A percentile compares a stretch with the other conserved stretches of the same genome.
These are phyloP conservation scores for Leccinum boreale DNA, from an alignment of 768 basidiomycete species.

Conservation along the genomic window DNA sequence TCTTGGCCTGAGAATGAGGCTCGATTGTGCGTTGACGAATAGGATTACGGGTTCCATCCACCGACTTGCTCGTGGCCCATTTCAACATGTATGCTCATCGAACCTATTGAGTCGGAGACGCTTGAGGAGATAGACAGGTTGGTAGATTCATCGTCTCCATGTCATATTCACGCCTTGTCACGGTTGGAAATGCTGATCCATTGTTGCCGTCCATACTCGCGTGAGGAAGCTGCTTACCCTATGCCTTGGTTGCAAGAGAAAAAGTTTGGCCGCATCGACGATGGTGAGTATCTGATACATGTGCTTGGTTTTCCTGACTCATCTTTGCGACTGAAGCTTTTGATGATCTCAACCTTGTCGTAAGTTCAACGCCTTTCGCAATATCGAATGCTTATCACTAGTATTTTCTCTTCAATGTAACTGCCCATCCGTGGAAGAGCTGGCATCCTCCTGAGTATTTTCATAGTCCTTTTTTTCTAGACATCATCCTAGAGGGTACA, in stretches of 20 bases:
- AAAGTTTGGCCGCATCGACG: constrained; percentile 99
- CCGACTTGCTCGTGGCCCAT: constrained; percentile 99
- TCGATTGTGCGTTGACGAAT: not conserved
- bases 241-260: constrained; percentile 75
- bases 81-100: constrained; percentile 95
- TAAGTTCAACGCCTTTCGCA: constrained; percentile 39
- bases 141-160: constrained; percentile 5
- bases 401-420: constrained; percentile 50
- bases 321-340: constrained; percentile 54
- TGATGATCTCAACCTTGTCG: constrained; percentile 88
- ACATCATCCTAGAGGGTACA: constrained; percentile 26
- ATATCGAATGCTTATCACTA: constrained; percentile 4
- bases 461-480: constrained; percentile 20
- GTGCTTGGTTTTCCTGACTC: not conserved
- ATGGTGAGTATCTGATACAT: constrained; percentile 55
- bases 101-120: constrained; percentile 95
- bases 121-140: constrained; percentile 89
- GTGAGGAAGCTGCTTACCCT: constrained; percentile 89
- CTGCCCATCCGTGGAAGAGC: constrained; percentile 82
- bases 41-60: constrained; percentile 94
- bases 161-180: not conserved
- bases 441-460: constrained; percentile 38
- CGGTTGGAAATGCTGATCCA: constrained; percentile 6
- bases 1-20: constrained; percentile 38
- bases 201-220: constrained; percentile 74